These are phyloP conservation scores for Tuber melanosporum DNA, from an alignment of 495 filamentous ascomycete genomes.

Conservation along the genomic window DNA sequence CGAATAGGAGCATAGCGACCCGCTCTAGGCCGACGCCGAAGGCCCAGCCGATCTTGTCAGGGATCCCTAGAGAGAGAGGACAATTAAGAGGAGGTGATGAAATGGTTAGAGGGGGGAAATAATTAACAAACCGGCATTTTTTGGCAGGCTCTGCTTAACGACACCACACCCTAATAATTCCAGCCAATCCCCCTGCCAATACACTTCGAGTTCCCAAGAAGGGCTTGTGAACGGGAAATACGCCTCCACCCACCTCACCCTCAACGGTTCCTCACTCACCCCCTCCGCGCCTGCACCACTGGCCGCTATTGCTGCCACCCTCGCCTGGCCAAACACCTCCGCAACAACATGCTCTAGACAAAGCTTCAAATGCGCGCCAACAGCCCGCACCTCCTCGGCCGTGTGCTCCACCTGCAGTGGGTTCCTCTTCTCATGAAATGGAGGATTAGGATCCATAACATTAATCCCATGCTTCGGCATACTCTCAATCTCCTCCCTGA, in stretches of 20 bases:
- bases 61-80: constrained; percentile 46
- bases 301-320: constrained; percentile 55
- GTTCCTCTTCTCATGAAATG: constrained; percentile 70
- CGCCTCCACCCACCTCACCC: constrained; percentile 88
- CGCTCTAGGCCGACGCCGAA: constrained; percentile 90
- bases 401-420: constrained; percentile 73
- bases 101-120: neutral
- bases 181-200: constrained; percentile 90
- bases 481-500: constrained; percentile 57
- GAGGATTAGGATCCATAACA: constrained; percentile 80
- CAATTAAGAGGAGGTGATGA: neutral
- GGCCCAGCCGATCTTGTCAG: constrained; percentile 80
- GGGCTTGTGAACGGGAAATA: constrained; percentile 96
- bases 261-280: constrained; percentile 54
- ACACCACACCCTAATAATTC: constrained; percentile 94
- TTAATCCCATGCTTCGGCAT: constrained; percentile 63
- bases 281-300: constrained; percentile 43
- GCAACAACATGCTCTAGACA: constrained; percentile 82
- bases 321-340: constrained; percentile 76
- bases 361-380: constrained; percentile 81
- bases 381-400: constrained; percentile 68
- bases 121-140: constrained; percentile 53
- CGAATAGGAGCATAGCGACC: constrained; percentile 93
- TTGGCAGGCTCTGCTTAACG: constrained; percentile 69
- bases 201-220: constrained; percentile 92